These are phyloP conservation scores for Kandelia obovata DNA, from an alignment of 345 rosid species.

Conservation along the genomic window DNA sequence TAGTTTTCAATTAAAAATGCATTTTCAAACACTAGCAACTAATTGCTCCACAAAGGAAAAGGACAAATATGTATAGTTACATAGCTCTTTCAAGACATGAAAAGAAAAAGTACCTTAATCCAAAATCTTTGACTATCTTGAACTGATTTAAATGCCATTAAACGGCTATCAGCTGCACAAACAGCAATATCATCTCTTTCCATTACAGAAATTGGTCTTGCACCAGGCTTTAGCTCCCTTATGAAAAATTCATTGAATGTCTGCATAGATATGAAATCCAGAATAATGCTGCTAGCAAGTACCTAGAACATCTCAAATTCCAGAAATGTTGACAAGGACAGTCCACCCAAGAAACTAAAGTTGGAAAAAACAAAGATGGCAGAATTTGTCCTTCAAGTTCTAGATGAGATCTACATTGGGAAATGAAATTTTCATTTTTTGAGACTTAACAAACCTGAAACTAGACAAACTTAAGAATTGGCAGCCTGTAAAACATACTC, in stretches of 20 bases:
- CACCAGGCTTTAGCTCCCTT: constrained; percentile 78
- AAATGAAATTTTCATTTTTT: too few species aligned
- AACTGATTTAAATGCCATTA: constrained; percentile 67
- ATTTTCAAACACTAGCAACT: not conserved
- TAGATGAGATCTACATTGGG: too few species aligned
- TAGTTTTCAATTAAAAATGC: not conserved
- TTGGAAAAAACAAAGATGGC: too few species aligned
- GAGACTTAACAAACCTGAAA: too few species aligned
- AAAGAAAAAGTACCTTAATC: constrained; percentile 61
- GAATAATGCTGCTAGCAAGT: not conserved
- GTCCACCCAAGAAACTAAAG: not conserved
- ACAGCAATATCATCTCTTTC: constrained; percentile 61
- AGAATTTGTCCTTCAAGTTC: too few species aligned
- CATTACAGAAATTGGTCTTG: constrained; percentile 58
- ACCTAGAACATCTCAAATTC: not conserved
- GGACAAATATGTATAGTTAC: not conserved
- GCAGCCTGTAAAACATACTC: too few species aligned
- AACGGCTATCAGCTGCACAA: constrained; percentile 84
- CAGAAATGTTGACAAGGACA: not conserved
- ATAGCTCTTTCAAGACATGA: not conserved
- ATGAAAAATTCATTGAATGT: constrained; percentile 91
- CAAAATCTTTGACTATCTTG: constrained; percentile 74
- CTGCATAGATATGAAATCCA: constrained; percentile 33
- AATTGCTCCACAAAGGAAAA: not conserved
- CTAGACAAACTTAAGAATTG: too few species aligned